Conservation (phyloP, 768 basidiomycete genomes). For the Termitomyces sp. region DNA sequence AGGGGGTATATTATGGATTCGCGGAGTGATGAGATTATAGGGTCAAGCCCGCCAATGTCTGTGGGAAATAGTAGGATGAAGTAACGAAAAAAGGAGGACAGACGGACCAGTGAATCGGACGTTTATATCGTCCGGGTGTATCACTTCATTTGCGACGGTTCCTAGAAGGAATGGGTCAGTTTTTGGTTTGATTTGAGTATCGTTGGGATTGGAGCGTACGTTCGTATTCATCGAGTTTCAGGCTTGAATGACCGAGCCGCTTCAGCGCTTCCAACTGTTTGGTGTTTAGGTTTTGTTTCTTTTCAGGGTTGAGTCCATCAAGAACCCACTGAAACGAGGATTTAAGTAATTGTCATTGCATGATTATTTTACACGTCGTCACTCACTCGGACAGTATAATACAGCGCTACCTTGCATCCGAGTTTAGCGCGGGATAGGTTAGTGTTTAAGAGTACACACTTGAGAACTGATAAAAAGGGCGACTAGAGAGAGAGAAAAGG, state of each 20-base stretch:
- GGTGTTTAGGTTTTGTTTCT: constrained; percentile 59
- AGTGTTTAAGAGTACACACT: constrained; percentile 29
- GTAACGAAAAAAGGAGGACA: background rate
- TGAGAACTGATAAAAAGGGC: constrained; percentile 49
- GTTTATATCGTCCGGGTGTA: constrained; percentile 86
- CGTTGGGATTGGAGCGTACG: constrained; percentile 38
- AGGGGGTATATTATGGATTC: constrained; percentile 97
- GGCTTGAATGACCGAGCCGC: constrained; percentile 63
- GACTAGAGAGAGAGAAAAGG: constrained; percentile 28
- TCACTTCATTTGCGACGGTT: constrained; percentile 88
- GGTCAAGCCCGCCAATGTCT: constrained; percentile 93
- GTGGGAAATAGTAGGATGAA: background rate
- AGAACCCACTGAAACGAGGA: constrained; percentile 55
- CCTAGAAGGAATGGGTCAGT: constrained; percentile 34
- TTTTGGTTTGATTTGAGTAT: background rate
- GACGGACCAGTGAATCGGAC: constrained; percentile 68
- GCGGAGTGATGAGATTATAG: constrained; percentile 83
- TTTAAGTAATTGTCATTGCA: background rate
- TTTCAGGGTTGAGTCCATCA: constrained; percentile 46
- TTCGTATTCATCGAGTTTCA: constrained; percentile 91
- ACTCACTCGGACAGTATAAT: constrained; percentile 71
- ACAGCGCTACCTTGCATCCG: constrained; percentile 64
- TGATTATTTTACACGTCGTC: background rate
- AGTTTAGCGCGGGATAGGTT: constrained; percentile 17
- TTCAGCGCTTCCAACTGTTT: constrained; percentile 71